A percentile compares a stretch with the other conserved stretches of the same genome.
Conservation (phyloP, 2,329 filamentous ascomycete genomes). For the Myrmaecium sp. region DNA sequence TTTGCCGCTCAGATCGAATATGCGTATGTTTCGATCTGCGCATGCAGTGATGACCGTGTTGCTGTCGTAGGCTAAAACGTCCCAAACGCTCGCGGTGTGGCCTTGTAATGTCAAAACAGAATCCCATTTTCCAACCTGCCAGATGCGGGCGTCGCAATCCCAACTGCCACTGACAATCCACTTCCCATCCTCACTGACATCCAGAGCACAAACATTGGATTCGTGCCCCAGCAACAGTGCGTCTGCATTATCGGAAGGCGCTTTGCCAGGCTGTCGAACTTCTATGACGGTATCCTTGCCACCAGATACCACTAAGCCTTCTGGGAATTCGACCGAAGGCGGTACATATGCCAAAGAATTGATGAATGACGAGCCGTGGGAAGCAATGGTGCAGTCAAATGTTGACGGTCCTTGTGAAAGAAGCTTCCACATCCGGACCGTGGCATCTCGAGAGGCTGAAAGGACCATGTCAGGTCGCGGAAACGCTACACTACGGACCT, state of each 20-base stretch:
- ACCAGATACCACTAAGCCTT: constrained; percentile 72
- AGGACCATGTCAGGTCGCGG: constrained; percentile 55
- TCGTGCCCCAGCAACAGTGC: constrained; percentile 73
- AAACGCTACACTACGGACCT: constrained; percentile 81
- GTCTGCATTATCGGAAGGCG: constrained; percentile 60
- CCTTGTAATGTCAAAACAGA: constrained; percentile 52
- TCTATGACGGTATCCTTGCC: constrained; percentile 91
- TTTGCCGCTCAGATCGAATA: constrained; percentile 53
- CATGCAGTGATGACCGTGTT: constrained; percentile 70
- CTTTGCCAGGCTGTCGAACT: constrained; percentile 54
- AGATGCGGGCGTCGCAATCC: constrained; percentile 78
- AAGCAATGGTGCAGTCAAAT: constrained; percentile 64
- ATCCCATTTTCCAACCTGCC: constrained; percentile 78
- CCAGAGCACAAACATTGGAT: constrained; percentile 75
- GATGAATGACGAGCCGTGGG: constrained; percentile 70
- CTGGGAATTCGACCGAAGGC: constrained; percentile 48
- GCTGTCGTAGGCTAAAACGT: constrained; percentile 68
- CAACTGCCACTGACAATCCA: constrained; percentile 84
- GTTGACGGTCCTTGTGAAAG: constrained; percentile 45
- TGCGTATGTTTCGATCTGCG: constrained; percentile 74
- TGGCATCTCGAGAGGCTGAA: constrained; percentile 82
- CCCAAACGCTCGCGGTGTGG: constrained; percentile 75
- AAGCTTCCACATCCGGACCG: constrained; percentile 72
- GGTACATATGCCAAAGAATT: constrained; percentile 68
- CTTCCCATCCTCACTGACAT: constrained; percentile 53